Evolutionary conservation across 2,329 filamentous ascomycete genomes (phyloP).

Genomic region (Diplodia seriata): DNA sequence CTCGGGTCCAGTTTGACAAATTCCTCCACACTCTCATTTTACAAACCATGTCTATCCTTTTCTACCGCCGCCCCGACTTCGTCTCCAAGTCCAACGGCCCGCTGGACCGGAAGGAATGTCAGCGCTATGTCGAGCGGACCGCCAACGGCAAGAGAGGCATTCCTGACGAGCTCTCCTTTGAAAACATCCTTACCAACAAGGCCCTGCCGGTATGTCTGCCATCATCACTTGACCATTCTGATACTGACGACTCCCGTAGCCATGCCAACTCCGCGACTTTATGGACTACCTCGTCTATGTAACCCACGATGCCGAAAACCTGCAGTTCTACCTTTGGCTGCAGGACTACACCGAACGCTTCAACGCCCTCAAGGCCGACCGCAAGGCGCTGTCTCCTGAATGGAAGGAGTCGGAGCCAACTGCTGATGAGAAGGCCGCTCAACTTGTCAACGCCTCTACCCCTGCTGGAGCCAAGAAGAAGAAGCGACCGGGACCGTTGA

Average conservation of each 20-base stretch:
- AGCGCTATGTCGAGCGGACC: conserved; percentile 33
- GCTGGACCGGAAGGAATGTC: conserved; percentile 33
- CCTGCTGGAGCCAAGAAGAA: background rate
- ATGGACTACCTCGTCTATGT: conserved; percentile 86
- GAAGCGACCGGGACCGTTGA: conserved; percentile 45
- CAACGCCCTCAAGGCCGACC: conserved; percentile 59
- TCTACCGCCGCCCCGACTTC: conserved; percentile 34
- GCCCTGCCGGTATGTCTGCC: conserved; percentile 72
- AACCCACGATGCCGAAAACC: conserved; percentile 78
- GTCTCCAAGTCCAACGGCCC: conserved; percentile 31
- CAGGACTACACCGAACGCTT: conserved; percentile 67
- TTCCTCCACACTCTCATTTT: background rate
- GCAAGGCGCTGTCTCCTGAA: conserved; percentile 68
- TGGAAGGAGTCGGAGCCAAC: conserved; percentile 70
- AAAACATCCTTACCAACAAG: conserved; percentile 74
- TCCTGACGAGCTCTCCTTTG: conserved; percentile 75
- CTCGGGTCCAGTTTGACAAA: background rate
- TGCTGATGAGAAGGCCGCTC: conserved; percentile 51
- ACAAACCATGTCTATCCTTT: conserved; percentile 35
- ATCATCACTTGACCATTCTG: no score
- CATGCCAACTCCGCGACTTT: conserved; percentile 79
- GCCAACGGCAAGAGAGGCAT: conserved; percentile 57
- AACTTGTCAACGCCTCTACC: conserved; percentile 44
- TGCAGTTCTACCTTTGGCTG: conserved; percentile 69
- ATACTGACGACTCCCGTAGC: conserved; percentile 56